A percentile compares a stretch with the other conserved stretches of the same genome.
These are phyloP conservation scores for Macadamia tetraphylla DNA, from an alignment of 164 flowering plant species.

Conservation along the genomic window DNA sequence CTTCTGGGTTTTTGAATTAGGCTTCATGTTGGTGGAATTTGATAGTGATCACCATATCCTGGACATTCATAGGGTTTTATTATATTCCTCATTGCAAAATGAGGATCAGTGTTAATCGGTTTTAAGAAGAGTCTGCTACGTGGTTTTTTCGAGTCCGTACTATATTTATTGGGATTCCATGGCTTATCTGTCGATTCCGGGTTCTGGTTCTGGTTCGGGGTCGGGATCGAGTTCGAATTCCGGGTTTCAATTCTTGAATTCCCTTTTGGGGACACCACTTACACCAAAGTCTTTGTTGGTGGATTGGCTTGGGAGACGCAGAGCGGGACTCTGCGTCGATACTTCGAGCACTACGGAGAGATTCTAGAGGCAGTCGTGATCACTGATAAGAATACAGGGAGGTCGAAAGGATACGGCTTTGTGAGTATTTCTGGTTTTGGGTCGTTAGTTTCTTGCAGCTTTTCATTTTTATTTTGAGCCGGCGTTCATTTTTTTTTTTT, in stretches of 20 bases:
- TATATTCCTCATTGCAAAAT: background rate
- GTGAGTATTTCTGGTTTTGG: conserved; percentile 52
- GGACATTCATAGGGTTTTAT: background rate
- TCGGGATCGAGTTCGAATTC: conserved; percentile 44
- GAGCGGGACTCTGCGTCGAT: conserved; percentile 75
- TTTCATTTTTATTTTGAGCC: no score
- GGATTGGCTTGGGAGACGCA: conserved; percentile 99
- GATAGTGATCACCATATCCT: background rate
- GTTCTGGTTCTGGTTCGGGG: conserved; percentile 2
- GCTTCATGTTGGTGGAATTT: background rate
- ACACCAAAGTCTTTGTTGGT: conserved; percentile 93
- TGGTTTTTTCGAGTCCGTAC: background rate
- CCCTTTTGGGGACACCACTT: conserved; percentile 95
- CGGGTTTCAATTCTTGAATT: conserved; percentile 64
- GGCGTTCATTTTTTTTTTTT: no score
- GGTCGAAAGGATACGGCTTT: conserved; percentile 98
- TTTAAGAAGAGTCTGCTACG: background rate
- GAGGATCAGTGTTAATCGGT: background rate
- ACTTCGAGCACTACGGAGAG: conserved; percentile 93
- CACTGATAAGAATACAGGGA: conserved; percentile 86
- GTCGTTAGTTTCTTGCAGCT: background rate
- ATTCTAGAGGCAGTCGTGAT: conserved; percentile 97
- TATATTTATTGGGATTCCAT: background rate
- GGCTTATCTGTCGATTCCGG: background rate
- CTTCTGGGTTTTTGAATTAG: background rate